These are phyloP conservation scores for Penicillium brevicompactum DNA, from an alignment of 2,329 filamentous ascomycete genomes.

Conservation along the genomic window DNA sequence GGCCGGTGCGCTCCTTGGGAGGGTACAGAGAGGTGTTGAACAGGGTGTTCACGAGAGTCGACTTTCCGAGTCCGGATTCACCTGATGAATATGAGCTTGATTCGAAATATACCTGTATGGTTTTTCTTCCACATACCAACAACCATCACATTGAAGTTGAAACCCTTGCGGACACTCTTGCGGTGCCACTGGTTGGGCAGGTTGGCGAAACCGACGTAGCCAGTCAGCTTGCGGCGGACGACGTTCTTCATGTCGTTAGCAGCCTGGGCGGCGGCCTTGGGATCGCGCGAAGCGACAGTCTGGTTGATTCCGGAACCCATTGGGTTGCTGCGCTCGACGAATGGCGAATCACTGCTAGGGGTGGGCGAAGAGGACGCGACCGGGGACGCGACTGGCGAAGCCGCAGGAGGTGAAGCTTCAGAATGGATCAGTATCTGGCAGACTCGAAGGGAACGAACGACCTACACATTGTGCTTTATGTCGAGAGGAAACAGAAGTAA, in stretches of 20 bases:
- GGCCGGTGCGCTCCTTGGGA: constrained; percentile 96
- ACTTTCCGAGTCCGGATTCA: constrained; percentile 99
- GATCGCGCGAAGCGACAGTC: constrained; percentile 66
- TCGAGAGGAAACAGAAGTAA: constrained; percentile 20
- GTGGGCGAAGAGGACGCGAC: constrained; percentile 41
- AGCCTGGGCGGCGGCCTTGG: constrained; percentile 58
- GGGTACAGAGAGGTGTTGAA: constrained; percentile 99
- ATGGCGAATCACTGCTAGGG: constrained; percentile 55
- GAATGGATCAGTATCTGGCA: constrained; percentile 26
- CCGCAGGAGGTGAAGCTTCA: constrained; percentile 37
- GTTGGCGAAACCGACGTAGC: constrained; percentile 98
- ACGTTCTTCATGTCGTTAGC: constrained; percentile 84
- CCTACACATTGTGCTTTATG: constrained; percentile 43
- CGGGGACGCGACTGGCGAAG: constrained; percentile 36
- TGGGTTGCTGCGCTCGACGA: constrained; percentile 61
- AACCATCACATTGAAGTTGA: constrained; percentile 99
- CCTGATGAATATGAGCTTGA: constrained; percentile 56
- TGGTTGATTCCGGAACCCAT: constrained; percentile 57
- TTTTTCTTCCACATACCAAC: constrained; percentile 71
- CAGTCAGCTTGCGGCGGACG: constrained; percentile 95
- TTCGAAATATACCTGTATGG: too few relatives aligned
- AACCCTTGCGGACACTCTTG: constrained; percentile 99
- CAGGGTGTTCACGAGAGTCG: constrained; percentile 96
- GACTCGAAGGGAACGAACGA: constrained; percentile 11
- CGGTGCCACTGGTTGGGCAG: constrained; percentile 99